A percentile compares a stretch with the other conserved stretches of the same genome.
These are phyloP conservation scores for Cryptosporidium parvum DNA, from an alignment of 169 alveolate genomes.

Conservation along the genomic window DNA sequence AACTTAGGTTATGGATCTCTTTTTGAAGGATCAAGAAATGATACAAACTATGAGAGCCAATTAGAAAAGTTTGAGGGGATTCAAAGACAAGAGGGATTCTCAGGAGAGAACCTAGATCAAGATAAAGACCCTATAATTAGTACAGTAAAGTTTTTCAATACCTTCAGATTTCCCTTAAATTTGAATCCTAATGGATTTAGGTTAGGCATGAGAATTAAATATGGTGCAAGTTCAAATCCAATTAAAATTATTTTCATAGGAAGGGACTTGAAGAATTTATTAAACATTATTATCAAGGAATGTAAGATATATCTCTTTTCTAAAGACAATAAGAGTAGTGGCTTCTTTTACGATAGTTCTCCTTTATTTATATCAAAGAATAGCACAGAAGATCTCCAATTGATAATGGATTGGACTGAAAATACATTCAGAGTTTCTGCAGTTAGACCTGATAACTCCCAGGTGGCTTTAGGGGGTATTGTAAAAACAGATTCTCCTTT, in stretches of 20 bases:
- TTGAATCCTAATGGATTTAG: conserved; percentile 35
- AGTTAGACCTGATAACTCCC: neutral
- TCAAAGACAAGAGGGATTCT: neutral
- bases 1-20: neutral
- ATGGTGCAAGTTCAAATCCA: neutral
- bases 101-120: neutral
- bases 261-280: conserved; percentile 16
- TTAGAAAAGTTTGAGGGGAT: neutral
- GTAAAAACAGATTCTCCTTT: conserved; percentile 54
- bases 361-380: conserved; percentile 40
- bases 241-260: conserved; percentile 25
- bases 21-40: neutral
- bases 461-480: conserved; percentile 14
- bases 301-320: conserved; percentile 24
- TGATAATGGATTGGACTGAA: conserved; percentile 44
- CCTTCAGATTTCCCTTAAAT: conserved; percentile 32
- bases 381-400: neutral
- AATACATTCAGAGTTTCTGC: conserved; percentile 6
- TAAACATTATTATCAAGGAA: conserved; percentile 28
- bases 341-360: conserved; percentile 42
- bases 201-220: conserved; percentile 7
- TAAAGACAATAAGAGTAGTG: neutral
- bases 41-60: neutral
- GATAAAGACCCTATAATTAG: neutral
- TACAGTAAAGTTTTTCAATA: neutral